Evolutionary conservation across 2,329 filamentous ascomycete species (phyloP).

Genomic region (Pseudophaeomoniella oleicola): DNA sequence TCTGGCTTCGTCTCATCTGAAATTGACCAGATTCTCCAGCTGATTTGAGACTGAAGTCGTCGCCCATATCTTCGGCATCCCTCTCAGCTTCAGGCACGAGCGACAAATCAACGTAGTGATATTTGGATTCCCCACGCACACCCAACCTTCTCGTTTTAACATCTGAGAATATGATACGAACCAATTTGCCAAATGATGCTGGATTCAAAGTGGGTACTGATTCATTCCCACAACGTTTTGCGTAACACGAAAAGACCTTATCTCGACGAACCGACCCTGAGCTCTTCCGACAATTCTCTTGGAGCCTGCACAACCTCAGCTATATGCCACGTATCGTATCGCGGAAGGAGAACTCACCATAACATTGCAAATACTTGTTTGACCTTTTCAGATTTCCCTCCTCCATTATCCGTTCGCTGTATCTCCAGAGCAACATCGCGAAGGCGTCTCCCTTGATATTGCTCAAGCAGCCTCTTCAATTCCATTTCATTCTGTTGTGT

Average conservation of each 20-base stretch:
- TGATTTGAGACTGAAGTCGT: neutral
- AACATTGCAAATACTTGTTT: conserved; percentile 39
- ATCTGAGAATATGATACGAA: conserved; percentile 88
- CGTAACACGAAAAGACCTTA: conserved; percentile 90
- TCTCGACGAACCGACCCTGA: conserved; percentile 69
- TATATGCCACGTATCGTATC: neutral
- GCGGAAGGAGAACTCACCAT: conserved; percentile 22
- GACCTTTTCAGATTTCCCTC: conserved; percentile 35
- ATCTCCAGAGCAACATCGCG: conserved; percentile 30
- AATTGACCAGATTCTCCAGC: neutral
- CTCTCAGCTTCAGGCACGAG: conserved; percentile 11
- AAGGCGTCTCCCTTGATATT: conserved; percentile 29
- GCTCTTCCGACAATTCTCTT: conserved; percentile 31
- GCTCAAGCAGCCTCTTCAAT: conserved; percentile 28
- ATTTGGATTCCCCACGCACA: conserved; percentile 93
- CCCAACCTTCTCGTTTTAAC: conserved; percentile 85
- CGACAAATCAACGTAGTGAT: conserved; percentile 59
- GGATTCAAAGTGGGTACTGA: conserved; percentile 91
- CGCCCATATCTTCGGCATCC: neutral
- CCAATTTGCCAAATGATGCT: conserved; percentile 93
- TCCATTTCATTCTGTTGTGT: conserved; percentile 35
- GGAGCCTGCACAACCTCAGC: conserved; percentile 21
- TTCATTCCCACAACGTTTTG: conserved; percentile 80
- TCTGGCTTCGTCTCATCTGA: conserved; percentile 4
- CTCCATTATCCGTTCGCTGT: conserved; percentile 32